These are phyloP conservation scores for Delitschia confertaspora DNA, from an alignment of 495 filamentous ascomycete genomes.

Conservation along the genomic window DNA sequence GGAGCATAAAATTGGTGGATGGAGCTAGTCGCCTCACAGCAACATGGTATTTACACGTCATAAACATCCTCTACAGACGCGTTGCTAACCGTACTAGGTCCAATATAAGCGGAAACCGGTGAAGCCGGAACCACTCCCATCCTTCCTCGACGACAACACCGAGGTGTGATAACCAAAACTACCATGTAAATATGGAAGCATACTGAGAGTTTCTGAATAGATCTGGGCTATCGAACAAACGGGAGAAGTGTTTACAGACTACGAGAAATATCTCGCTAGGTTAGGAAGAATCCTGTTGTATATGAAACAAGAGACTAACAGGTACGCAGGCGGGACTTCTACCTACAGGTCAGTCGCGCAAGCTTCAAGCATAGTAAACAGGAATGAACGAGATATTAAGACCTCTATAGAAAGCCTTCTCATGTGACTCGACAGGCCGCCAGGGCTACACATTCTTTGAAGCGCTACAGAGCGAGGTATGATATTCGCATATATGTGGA, in stretches of 20 bases:
- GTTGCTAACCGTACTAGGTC: constrained; percentile 49
- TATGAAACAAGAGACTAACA: constrained; percentile 3
- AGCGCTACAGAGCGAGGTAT: constrained; percentile 85
- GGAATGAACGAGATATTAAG: constrained; percentile 7
- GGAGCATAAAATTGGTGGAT: too few relatives aligned
- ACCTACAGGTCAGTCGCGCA: constrained; percentile 59
- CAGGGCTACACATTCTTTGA: constrained; percentile 91
- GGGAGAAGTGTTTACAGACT: constrained; percentile 78
- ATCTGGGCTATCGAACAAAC: constrained; percentile 88
- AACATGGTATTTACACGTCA: constrained; percentile 36
- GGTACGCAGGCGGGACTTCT: constrained; percentile 70
- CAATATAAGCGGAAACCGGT: constrained; percentile 95
- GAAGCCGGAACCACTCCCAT: constrained; percentile 62
- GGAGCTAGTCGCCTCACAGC: constrained; percentile 8
- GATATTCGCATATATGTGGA: too few relatives aligned
- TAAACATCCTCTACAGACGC: background rate
- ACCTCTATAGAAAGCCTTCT: constrained; percentile 63
- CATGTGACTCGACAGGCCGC: constrained; percentile 90
- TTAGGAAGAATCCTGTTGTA: constrained; percentile 36
- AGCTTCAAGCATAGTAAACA: background rate
- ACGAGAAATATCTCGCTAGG: constrained; percentile 80
- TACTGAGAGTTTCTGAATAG: constrained; percentile 40
- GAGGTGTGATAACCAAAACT: constrained; percentile 49
- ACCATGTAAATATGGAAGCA: background rate
- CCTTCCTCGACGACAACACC: constrained; percentile 66